Evolutionary conservation across 2,329 filamentous ascomycete species (phyloP).

Genomic region (Microascus cirrosus): DNA sequence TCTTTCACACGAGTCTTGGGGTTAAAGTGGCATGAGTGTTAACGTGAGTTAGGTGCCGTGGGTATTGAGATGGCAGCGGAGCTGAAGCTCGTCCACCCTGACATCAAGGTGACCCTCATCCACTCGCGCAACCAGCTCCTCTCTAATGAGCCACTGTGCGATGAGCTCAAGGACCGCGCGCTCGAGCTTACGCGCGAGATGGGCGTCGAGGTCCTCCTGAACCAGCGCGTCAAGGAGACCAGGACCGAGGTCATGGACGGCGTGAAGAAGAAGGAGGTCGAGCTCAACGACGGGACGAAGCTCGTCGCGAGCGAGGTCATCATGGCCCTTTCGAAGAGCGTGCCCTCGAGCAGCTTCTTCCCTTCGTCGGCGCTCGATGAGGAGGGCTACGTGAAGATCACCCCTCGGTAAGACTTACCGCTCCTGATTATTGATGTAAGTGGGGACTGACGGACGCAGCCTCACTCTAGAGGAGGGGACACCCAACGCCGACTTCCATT

Average conservation of each 20-base stretch:
- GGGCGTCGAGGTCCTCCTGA: slow-evolving; percentile 55
- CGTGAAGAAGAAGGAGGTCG: slow-evolving; percentile 31
- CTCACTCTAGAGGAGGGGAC: slow-evolving; percentile 41
- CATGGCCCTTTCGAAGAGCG: slow-evolving; percentile 54
- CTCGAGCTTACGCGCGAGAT: slow-evolving; percentile 46
- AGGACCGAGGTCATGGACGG: slow-evolving; percentile 33
- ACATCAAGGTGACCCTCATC: slow-evolving; percentile 57
- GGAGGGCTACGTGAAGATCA: slow-evolving; percentile 55
- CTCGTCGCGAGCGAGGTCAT: slow-evolving; percentile 55
- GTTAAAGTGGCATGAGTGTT: neutral
- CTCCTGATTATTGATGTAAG: neutral
- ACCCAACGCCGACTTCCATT: slow-evolving; percentile 50
- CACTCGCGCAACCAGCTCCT: slow-evolving; percentile 62
- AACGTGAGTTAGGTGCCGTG: slow-evolving; percentile 45
- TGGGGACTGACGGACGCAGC: slow-evolving; percentile 17
- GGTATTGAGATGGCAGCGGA: slow-evolving; percentile 77
- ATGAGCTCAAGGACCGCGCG: slow-evolving; percentile 54
- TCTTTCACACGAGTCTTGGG: neutral
- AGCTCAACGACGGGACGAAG: slow-evolving; percentile 47
- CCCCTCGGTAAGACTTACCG: slow-evolving; percentile 30
- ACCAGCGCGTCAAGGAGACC: slow-evolving; percentile 37
- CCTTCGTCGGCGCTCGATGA: slow-evolving; percentile 46
- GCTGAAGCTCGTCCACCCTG: slow-evolving; percentile 56
- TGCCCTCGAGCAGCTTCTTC: slow-evolving; percentile 52
- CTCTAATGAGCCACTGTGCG: slow-evolving; percentile 61